Percentiles rank a stretch among this genome's conserved stretches.
These are phyloP conservation scores for Hanseniaspora jakobsenii DNA, from an alignment of 805 yeast genomes.

Conservation along the genomic window DNA sequence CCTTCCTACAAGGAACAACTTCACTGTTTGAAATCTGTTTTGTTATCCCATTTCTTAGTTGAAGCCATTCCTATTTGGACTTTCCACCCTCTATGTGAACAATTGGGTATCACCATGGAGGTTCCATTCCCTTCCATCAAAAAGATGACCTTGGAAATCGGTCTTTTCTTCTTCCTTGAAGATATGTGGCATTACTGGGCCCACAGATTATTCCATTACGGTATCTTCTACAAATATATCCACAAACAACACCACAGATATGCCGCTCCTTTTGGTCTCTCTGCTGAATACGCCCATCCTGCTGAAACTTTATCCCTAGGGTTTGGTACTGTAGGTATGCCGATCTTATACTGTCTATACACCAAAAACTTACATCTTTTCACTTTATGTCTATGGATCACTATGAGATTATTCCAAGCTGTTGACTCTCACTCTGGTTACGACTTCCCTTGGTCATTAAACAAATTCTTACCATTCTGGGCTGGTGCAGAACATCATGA, in stretches of 20 bases:
- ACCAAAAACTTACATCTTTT: constrained; percentile 71
- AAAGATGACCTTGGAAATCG: constrained; percentile 53
- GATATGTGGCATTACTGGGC: constrained; percentile 97
- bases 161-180: constrained; percentile 70
- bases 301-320: constrained; percentile 84
- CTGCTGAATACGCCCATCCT: constrained; percentile 98
- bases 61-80: constrained; percentile 96
- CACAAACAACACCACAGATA: constrained; percentile 97
- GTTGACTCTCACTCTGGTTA: constrained; percentile 97
- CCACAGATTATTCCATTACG: constrained; percentile 82
- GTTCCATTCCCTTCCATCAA: constrained; percentile 74
- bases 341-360: constrained; percentile 67
- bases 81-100: constrained; percentile 83
- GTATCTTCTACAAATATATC: constrained; percentile 77
- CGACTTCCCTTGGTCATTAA: constrained; percentile 94
- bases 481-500: constrained; percentile 98
- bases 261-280: constrained; percentile 93
- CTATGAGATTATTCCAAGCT: constrained; percentile 84
- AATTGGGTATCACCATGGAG: constrained; percentile 59
- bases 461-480: constrained; percentile 89
- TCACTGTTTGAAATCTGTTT: constrained; percentile 79
- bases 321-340: constrained; percentile 92
- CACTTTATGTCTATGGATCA: constrained; percentile 83
- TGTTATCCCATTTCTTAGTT: constrained; percentile 76
- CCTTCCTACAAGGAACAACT: constrained; percentile 78